Base-by-base conservation (phyloP, 768 basidiomycete genomes). In the Mrakia gelida region DNA sequence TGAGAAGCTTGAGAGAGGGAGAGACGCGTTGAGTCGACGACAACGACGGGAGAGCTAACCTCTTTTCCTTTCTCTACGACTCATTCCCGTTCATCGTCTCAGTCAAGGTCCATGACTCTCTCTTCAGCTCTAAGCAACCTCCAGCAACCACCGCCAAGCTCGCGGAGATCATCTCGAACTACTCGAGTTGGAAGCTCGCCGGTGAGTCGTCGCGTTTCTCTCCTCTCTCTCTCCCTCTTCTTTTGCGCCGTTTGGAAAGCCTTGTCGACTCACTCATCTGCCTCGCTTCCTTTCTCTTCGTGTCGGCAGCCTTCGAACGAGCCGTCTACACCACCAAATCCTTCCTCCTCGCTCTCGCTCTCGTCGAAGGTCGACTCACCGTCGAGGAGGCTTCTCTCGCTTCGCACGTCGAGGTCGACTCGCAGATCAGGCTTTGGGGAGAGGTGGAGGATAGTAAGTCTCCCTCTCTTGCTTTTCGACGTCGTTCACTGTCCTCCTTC, bases 381-480 rank as follows among this genome's bases (percentile, higher is more conserved):
- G 92, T 90, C 0, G 93, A 99, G 81, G 87, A 94, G 82, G 95
- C 96, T 13, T 89, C 95, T 2, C 84, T 90, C 71, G 93, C 93
- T 0, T 89, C 94, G 10, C 91, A 92, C 73, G 95, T 96, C 11
- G 97, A 99, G 85, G 96, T 99, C 0, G 88, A 90, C 80, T 95
- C 94, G 83, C 96, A 98, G 86, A 98, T 98, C 79, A 90, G 95
- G 84, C 88, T 91, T 71, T 99, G 97, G 97, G 97, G 97, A n/a
- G 96, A 98, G 85, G 97, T 99, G 0, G 97, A 98, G 86, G 97
- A 98, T 84, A 93, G 96, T 98, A 82, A 87, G 97, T 84, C 10
- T 54, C 43, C 45, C 8, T 30, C 4, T n/a, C 34, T 8, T 74
- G 2, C 26, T 26, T 6, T 26, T 15, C 45, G 1, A 0, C 75